Evolutionary conservation across 495 filamentous ascomycete species (phyloP).

Genomic region (Cercophora newfieldiana): DNA sequence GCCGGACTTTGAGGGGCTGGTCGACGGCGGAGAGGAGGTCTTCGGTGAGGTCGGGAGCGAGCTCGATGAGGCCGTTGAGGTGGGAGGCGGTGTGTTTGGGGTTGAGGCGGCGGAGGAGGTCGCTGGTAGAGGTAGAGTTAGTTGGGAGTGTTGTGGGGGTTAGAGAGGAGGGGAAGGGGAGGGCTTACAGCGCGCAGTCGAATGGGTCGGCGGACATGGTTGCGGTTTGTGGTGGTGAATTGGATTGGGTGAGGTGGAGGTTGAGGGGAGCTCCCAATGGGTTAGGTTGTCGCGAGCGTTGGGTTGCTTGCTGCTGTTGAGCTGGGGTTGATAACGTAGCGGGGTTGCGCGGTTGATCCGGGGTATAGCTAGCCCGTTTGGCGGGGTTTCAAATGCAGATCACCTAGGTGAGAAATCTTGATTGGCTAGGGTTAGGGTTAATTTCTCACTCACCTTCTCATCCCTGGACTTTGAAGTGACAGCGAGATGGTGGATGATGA

Average conservation of each 20-base stretch:
- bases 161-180: slow-evolving; percentile 13
- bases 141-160: slow-evolving; percentile 7
- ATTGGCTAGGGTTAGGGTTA: neutral
- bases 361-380: neutral
- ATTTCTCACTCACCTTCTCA: neutral
- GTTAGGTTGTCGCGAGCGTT: neutral
- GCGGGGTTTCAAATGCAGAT: neutral
- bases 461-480: neutral
- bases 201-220: slow-evolving; percentile 62
- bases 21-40: slow-evolving; percentile 97
- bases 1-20: slow-evolving; percentile 83
- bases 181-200: slow-evolving; percentile 76
- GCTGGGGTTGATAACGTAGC: slow-evolving; percentile 16
- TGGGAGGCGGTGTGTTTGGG: slow-evolving; percentile 85
- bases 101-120: slow-evolving; percentile 97
- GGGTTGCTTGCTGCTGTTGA: neutral
- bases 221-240: neutral
- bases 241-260: neutral
- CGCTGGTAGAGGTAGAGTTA: slow-evolving; percentile 51
- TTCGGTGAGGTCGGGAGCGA: slow-evolving; percentile 90
- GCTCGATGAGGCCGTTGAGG: slow-evolving; percentile 77
- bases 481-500: neutral
- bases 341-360: slow-evolving; percentile 18
- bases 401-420: neutral
- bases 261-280: neutral